Base-by-base conservation (phyloP, 2,329 filamentous ascomycete genomes). In the Paraconiothyrium brasiliense region DNA sequence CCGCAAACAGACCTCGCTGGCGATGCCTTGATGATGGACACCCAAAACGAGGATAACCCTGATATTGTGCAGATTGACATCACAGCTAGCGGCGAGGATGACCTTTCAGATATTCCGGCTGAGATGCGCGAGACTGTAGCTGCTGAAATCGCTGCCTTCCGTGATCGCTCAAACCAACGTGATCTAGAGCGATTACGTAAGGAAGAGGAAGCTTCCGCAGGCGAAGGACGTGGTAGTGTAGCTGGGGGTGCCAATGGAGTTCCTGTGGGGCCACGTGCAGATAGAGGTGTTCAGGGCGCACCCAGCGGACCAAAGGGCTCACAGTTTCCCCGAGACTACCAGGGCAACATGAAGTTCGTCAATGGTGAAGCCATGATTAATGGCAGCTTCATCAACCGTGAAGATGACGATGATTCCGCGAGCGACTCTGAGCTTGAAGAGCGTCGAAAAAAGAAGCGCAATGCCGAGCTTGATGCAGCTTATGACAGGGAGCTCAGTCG, bases 61-160 rank as follows among this genome's bases (percentile, higher is more conserved):
- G 93, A 97, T 78, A 90, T 97, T 43, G 90, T 97, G 66, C 97
- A 94, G 60, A 97, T 98, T 61, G 90, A 93, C 4, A 85, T 97
- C 35, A 87, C 71, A 16, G 71, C 77, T 11, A 48, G 54, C 34
- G 74, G 91, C 56, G 95, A 99, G 65, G 96, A 99, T 73, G 95
- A 99, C 74, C 84, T 99, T 48, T 90, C 94, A 22, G 95, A 99
- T 72, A 97, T 99, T 51, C 95, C 95, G 0, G 90, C 92, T 0
- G 95, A 98, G 76, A 96, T 97, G 93, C 90, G 95, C 27, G 95
- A 97, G 76, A 94, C 93, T 0, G 95, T 99, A 16, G 92, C 95
- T 0, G 90, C 90, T 60, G 96, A 99, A 77, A 99, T 99, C 71
- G 90, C 93, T 0, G 92, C 94, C 0, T 99, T 99, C 83, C 87